A percentile compares a stretch with the other conserved stretches of the same genome.
phyloP scores from a whole-genome alignment of 1,139 yeast genomes.

The Diutina siamensis region DNA sequence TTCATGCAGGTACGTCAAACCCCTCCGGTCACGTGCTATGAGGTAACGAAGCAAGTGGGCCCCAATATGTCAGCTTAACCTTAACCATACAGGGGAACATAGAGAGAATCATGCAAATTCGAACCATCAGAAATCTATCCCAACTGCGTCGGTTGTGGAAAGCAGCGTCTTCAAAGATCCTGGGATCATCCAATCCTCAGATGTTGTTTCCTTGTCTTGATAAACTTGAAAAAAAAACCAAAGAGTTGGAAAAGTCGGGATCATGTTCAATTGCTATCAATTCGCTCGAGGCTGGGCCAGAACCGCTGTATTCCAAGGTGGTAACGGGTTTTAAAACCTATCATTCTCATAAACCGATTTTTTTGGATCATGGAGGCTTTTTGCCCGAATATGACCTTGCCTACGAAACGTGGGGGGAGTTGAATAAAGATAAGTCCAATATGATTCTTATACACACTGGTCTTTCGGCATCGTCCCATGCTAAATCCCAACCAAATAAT shows the following conservation, averaged over 20 bases:
- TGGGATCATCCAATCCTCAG: conserved; percentile 39
- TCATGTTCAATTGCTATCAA: conserved; percentile 15
- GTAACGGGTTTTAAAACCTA: conserved; percentile 57
- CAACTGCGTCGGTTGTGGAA: not conserved
- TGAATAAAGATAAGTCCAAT: conserved; percentile 43
- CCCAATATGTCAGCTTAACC: no score
- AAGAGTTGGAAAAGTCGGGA: conserved; percentile 15
- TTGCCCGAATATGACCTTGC: conserved; percentile 71
- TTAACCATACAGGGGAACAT: no score
- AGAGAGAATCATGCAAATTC: not conserved
- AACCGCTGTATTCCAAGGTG: conserved; percentile 69
- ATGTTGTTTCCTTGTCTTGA: conserved; percentile 83
- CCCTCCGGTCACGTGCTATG: not conserved
- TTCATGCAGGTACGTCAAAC: no score
- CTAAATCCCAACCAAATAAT: conserved; percentile 70
- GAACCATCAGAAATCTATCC: not conserved
- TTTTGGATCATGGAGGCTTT: conserved; percentile 72
- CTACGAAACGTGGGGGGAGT: conserved; percentile 82
- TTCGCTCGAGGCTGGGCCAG: conserved; percentile 64
- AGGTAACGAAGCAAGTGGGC: not conserved
- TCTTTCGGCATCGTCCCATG: conserved; percentile 86
- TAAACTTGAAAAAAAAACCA: conserved; percentile 49
- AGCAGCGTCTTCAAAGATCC: not conserved
- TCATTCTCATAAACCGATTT: conserved; percentile 45
- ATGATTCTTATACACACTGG: conserved; percentile 83